Percentiles rank a stretch among this genome's conserved stretches.
Conservation (phyloP, 2,329 filamentous ascomycete species). For the Fusarium agapanthi region DNA sequence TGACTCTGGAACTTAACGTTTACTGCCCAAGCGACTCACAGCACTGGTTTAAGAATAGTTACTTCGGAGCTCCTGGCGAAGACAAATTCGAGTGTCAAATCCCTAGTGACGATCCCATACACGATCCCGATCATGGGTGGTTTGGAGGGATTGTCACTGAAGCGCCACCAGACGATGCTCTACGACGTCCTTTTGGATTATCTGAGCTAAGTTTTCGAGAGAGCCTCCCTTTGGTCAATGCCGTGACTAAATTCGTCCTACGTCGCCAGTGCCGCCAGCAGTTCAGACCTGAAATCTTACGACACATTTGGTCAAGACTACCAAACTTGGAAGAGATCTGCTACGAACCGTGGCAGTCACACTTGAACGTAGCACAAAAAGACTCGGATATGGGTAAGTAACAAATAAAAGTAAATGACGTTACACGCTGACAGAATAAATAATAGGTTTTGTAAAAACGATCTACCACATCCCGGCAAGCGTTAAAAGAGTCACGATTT, state of each 20-base stretch:
- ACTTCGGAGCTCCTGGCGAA: constrained; percentile 19
- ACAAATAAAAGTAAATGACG: not conserved
- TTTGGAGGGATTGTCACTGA: not conserved
- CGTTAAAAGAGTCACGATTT: constrained; percentile 37
- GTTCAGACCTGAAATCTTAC: not conserved
- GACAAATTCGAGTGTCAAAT: not conserved
- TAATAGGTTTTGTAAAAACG: fast-evolving
- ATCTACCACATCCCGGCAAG: not conserved
- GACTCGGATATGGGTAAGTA: not conserved
- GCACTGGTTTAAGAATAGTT: constrained; percentile 26
- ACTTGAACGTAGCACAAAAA: not conserved
- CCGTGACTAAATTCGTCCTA: constrained; percentile 9
- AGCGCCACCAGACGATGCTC: not conserved
- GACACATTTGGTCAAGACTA: not conserved
- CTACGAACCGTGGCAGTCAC: constrained; percentile 15
- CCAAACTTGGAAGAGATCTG: not conserved
- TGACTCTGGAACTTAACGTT: constrained; percentile 5
- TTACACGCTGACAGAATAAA: not conserved
- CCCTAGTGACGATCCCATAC: not conserved
- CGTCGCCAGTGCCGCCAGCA: constrained; percentile 24
- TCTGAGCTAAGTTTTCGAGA: not conserved
- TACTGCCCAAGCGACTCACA: constrained; percentile 26
- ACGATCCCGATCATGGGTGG: constrained; percentile 17
- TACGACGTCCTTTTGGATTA: not conserved
- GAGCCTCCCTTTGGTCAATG: not conserved